These are phyloP conservation scores for Stromatinia cepivora DNA, from an alignment of 2,329 filamentous ascomycete genomes.

Conservation along the genomic window DNA sequence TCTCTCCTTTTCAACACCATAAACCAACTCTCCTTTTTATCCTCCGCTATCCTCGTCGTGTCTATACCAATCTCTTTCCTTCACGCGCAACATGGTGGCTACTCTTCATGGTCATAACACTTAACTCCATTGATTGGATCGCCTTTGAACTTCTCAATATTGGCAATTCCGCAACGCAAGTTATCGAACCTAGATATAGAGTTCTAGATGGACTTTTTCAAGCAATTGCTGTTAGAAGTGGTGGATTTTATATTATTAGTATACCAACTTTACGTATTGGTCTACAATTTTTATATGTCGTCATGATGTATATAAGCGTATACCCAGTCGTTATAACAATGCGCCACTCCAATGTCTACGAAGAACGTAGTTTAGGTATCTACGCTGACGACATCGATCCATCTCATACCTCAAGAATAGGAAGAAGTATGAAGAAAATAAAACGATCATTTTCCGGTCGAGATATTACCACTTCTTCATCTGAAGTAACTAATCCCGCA, in stretches of 20 bases:
- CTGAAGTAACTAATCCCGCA: not conserved
- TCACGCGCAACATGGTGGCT: slow-evolving; percentile 65
- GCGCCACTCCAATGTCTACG: slow-evolving; percentile 70
- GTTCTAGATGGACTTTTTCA: slow-evolving; percentile 67
- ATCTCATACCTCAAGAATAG: slow-evolving; percentile 18
- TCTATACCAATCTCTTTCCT: slow-evolving; percentile 66
- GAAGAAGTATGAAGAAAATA: slow-evolving; percentile 2
- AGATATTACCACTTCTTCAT: slow-evolving; percentile 18
- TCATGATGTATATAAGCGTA: slow-evolving; percentile 67
- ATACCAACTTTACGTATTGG: slow-evolving; percentile 18
- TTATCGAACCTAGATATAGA: slow-evolving; percentile 53
- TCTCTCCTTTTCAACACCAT: slow-evolving; percentile 34
- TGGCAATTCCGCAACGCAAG: slow-evolving; percentile 56
- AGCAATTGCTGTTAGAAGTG: slow-evolving; percentile 62
- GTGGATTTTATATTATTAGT: slow-evolving; percentile 55
- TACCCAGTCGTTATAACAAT: slow-evolving; percentile 64
- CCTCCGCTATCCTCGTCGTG: slow-evolving; percentile 56
- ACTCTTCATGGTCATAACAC: slow-evolving; percentile 57
- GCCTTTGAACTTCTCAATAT: slow-evolving; percentile 66
- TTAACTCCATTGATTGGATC: slow-evolving; percentile 65
- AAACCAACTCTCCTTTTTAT: slow-evolving; percentile 56
- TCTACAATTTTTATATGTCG: slow-evolving; percentile 53
- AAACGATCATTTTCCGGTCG: not conserved
- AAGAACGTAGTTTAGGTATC: slow-evolving; percentile 65
- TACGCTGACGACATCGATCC: slow-evolving; percentile 43